A percentile compares a stretch with the other conserved stretches of the same genome.
phyloP scores from a whole-genome alignment of 495 filamentous ascomycete genomes.

The Aspergillus kassunensis region DNA sequence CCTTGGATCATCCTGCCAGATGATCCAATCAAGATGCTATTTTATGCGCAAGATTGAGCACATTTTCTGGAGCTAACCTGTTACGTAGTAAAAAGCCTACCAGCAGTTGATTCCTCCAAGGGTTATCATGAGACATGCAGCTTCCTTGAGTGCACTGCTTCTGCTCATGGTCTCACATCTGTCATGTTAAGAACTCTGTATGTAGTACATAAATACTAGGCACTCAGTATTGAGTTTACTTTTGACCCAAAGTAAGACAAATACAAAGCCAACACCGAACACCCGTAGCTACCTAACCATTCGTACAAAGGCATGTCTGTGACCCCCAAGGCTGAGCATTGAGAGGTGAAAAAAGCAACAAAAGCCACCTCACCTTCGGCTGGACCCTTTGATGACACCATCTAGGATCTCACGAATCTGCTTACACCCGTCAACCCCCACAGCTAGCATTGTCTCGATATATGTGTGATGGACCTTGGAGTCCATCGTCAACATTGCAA shows the following conservation, averaged over 20 bases:
- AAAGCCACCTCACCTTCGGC: slow-evolving; percentile 11
- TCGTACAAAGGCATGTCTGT: slow-evolving; percentile 15
- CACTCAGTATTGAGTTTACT: not conserved
- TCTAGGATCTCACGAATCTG: slow-evolving; percentile 73
- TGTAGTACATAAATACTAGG: too few relatives aligned
- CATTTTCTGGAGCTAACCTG: slow-evolving; percentile 19
- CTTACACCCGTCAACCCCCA: slow-evolving; percentile 87
- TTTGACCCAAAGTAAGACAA: slow-evolving; percentile 6
- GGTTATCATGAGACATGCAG: too few relatives aligned
- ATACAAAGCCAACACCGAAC: slow-evolving; percentile 14
- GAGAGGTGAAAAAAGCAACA: not conserved
- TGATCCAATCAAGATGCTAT: slow-evolving; percentile 8
- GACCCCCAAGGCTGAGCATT: not conserved
- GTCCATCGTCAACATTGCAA: slow-evolving; percentile 80
- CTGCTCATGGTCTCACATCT: too few relatives aligned
- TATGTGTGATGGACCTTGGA: slow-evolving; percentile 69
- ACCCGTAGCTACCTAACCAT: slow-evolving; percentile 13
- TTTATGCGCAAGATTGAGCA: slow-evolving; percentile 32
- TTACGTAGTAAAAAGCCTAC: too few relatives aligned
- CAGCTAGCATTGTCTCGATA: slow-evolving; percentile 86
- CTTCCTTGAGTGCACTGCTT: too few relatives aligned
- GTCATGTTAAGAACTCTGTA: too few relatives aligned
- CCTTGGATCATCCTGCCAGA: not conserved
- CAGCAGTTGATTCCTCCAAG: too few relatives aligned
- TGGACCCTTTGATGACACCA: slow-evolving; percentile 49